A percentile compares a stretch with the other conserved stretches of the same genome.
Evolutionary conservation across 345 rosid species (phyloP).

Genomic region (Eucalyptus tenuipes): DNA sequence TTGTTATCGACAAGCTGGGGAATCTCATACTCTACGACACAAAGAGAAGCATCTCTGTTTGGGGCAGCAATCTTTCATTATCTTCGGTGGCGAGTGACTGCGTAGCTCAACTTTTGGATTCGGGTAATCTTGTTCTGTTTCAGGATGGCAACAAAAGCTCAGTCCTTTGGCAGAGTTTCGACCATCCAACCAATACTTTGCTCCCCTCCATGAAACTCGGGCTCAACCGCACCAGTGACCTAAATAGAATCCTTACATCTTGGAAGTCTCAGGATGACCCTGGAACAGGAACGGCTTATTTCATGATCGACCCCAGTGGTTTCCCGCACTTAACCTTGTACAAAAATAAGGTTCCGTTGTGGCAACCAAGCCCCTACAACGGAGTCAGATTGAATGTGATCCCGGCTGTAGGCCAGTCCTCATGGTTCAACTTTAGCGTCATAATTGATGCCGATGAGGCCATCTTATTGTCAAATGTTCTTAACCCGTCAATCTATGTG

Average conservation of each 20-base stretch:
- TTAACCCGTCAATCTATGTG: not conserved
- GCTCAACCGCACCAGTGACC: not conserved
- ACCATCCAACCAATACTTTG: conserved; percentile 17
- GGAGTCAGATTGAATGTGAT: not conserved
- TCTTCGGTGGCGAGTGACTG: not conserved
- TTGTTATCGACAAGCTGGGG: not conserved
- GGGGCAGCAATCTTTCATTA: not conserved
- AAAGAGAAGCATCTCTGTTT: not conserved
- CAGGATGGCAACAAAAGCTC: not conserved
- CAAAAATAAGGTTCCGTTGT: not conserved
- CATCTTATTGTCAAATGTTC: not conserved
- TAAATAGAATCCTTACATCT: conserved; percentile 1
- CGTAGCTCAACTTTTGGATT: conserved; percentile 10
- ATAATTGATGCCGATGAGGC: not conserved
- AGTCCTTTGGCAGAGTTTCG: conserved; percentile 22
- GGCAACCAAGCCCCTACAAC: not conserved
- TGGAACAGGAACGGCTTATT: not conserved
- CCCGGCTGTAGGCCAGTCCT: not conserved
- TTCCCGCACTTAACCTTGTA: conserved; percentile 7
- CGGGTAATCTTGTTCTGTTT: conserved; percentile 19
- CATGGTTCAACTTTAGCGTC: not conserved
- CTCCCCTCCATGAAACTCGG: conserved; percentile 21
- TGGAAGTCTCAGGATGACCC: conserved; percentile 20
- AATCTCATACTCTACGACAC: not conserved
- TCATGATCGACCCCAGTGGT: conserved; percentile 1